Evolutionary conservation across 2,329 filamentous ascomycete species (phyloP), one percentile per base, ranked within the genome.

Genomic region (Colletotrichum acutatum): DNA sequence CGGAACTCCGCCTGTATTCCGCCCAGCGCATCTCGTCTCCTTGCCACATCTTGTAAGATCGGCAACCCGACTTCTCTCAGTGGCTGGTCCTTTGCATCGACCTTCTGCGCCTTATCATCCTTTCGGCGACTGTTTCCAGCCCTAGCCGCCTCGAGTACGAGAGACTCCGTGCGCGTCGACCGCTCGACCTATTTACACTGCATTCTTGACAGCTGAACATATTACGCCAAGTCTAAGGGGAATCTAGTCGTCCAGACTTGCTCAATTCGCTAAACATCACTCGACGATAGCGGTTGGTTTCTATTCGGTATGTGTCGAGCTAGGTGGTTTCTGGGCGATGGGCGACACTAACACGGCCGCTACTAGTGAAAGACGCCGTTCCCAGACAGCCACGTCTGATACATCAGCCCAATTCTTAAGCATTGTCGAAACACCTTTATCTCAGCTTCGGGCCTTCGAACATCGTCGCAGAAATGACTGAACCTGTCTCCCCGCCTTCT

Each of bases 131-230:
- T 32, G 11, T 56, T 67, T 32, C 22, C 11, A 26, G 12, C 34
- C 49, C 53, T 66, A 24, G 54, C 56, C 24, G 52, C 11, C 28
- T 24, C 58, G 46, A 63, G 26, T 37, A 42, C 53, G 59, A 53
- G 16, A 52, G 61, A 22, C 30, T 54, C 66, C 26, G 69, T 56
- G 53, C 42, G 42, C 42, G 11, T 57, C 52, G 34, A 26, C 42
- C 34, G 66, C 70, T 65, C 70, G 66, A 70, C 54, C 60, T 65
- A 66, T 61, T 60, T 65, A 42, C 59, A 52, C 34, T 54, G 24
- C 59, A 66, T 24, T n/a, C 60, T 52, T 72, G 70, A 72, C 66
- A 72, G 70, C 66, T 72, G 46, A 70, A 37, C 24, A 66, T 56
- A 70, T 57, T 65, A 56, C 66, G 66, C 71, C 66, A 70, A 72